Percentiles rank a stretch among this genome's conserved stretches.
These are phyloP conservation scores for Ganoderma resinaceum DNA, from an alignment of 1,284 basidiomycete species.

Conservation along the genomic window DNA sequence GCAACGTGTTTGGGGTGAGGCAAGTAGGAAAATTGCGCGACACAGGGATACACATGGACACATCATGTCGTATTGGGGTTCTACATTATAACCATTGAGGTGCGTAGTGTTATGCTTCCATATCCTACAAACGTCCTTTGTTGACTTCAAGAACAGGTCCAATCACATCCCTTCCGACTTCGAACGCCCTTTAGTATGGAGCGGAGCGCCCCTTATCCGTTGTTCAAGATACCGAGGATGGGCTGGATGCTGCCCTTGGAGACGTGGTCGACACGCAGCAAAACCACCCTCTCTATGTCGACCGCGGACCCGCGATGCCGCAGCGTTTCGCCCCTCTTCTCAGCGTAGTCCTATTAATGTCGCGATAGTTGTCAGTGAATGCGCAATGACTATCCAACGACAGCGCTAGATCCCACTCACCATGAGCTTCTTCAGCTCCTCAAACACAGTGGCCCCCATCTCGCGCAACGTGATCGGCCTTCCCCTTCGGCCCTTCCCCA, in stretches of 20 bases:
- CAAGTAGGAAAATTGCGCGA: not conserved
- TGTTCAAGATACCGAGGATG: constrained; percentile 3
- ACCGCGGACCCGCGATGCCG: not conserved
- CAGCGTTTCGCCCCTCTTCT: not conserved
- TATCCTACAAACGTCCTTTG: not conserved
- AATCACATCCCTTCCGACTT: not conserved
- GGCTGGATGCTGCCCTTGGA: constrained; percentile 16
- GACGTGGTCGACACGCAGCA: constrained; percentile 15
- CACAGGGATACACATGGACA: constrained; percentile 2
- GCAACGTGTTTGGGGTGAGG: constrained; percentile 9
- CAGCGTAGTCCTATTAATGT: not conserved
- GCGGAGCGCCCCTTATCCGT: not conserved
- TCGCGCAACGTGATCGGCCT: not conserved
- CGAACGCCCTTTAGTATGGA: not conserved
- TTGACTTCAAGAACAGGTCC: not conserved
- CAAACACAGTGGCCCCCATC: constrained; percentile 4
- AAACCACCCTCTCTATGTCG: not conserved
- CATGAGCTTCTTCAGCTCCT: constrained; percentile 7
- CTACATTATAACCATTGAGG: not conserved
- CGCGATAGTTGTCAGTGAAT: not conserved
- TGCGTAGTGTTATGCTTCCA: not conserved
- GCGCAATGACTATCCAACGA: not conserved
- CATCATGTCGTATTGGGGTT: not conserved
- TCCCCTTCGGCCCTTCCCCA: not conserved
- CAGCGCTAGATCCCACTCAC: not conserved